These are phyloP conservation scores for Corynespora cassiicola DNA, from an alignment of 2,329 filamentous ascomycete genomes.

Conservation along the genomic window DNA sequence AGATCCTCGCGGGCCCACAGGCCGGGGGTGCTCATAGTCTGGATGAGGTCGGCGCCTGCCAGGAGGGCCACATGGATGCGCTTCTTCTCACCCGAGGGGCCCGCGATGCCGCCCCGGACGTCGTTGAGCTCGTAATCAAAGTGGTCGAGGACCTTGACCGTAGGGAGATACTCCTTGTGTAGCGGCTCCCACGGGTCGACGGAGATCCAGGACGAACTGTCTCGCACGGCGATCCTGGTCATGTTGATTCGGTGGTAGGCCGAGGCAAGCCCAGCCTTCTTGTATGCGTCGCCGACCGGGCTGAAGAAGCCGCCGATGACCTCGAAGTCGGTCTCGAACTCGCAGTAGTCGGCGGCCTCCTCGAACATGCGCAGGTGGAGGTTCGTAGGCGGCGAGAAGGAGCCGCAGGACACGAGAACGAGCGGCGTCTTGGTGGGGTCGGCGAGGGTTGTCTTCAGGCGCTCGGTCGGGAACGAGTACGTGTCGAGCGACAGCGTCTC, in stretches of 20 bases:
- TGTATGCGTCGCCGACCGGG: constrained; percentile 78
- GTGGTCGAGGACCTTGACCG: constrained; percentile 87
- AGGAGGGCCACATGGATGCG: constrained; percentile 79
- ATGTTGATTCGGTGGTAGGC: constrained; percentile 80
- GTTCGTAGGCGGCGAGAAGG: constrained; percentile 77
- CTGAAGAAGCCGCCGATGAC: constrained; percentile 85
- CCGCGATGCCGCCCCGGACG: constrained; percentile 75
- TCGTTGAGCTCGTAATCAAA: constrained; percentile 90
- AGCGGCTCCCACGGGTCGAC: constrained; percentile 71
- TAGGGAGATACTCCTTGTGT: constrained; percentile 84
- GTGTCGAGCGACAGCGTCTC: constrained; percentile 47
- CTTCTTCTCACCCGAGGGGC: constrained; percentile 69
- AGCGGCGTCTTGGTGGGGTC: constrained; percentile 66
- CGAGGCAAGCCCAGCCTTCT: constrained; percentile 79
- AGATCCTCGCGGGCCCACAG: constrained; percentile 87
- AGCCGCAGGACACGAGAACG: constrained; percentile 72
- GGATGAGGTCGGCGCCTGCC: constrained; percentile 68
- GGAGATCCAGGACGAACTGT: constrained; percentile 57
- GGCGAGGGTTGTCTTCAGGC: constrained; percentile 63
- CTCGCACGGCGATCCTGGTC: constrained; percentile 82
- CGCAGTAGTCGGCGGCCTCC: constrained; percentile 81
- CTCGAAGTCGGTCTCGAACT: constrained; percentile 75
- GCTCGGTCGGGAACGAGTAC: constrained; percentile 68
- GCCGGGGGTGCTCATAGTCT: constrained; percentile 59
- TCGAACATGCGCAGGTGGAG: constrained; percentile 87